phyloP scores from a whole-genome alignment of 1,139 yeast species.

The Yamadazyma diddensiae region DNA sequence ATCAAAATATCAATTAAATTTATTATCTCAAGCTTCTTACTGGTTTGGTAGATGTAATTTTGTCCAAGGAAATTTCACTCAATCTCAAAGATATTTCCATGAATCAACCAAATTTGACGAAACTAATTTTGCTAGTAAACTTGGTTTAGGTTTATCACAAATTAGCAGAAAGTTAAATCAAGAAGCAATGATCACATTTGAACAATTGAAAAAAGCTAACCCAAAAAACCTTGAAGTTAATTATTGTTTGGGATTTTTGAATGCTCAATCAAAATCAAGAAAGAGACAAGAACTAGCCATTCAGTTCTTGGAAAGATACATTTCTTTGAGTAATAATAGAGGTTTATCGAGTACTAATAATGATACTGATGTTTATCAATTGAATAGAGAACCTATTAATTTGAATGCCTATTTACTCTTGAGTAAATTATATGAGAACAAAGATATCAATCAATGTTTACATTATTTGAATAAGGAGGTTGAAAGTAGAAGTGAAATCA shows the following conservation, averaged over 20 bases:
- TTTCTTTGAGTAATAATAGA: constrained; percentile 55
- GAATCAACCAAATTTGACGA: constrained; percentile 67
- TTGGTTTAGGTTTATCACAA: constrained; percentile 88
- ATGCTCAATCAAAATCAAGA: constrained; percentile 48
- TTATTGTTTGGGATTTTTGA: constrained; percentile 72
- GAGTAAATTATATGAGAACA: constrained; percentile 65
- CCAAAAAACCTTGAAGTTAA: constrained; percentile 74
- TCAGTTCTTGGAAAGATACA: constrained; percentile 67
- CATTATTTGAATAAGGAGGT: constrained; percentile 56
- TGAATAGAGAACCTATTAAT: constrained; percentile 59
- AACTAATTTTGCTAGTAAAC: constrained; percentile 60
- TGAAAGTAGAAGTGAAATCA: constrained; percentile 45
- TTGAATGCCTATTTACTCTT: constrained; percentile 68
- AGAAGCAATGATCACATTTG: constrained; percentile 85
- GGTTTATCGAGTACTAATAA: constrained; percentile 27
- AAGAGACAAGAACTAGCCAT: constrained; percentile 52
- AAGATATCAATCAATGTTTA: constrained; percentile 57
- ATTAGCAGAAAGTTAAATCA: constrained; percentile 69
- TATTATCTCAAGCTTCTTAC: constrained; percentile 74
- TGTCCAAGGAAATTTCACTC: constrained; percentile 53
- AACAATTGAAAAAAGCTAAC: constrained; percentile 62
- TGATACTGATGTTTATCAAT: constrained; percentile 24
- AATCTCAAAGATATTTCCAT: constrained; percentile 71
- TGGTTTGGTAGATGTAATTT: constrained; percentile 86
- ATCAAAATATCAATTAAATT: constrained; percentile 29